These are phyloP conservation scores for Kockovaella imperatae DNA, from an alignment of 768 basidiomycete genomes.

Conservation along the genomic window DNA sequence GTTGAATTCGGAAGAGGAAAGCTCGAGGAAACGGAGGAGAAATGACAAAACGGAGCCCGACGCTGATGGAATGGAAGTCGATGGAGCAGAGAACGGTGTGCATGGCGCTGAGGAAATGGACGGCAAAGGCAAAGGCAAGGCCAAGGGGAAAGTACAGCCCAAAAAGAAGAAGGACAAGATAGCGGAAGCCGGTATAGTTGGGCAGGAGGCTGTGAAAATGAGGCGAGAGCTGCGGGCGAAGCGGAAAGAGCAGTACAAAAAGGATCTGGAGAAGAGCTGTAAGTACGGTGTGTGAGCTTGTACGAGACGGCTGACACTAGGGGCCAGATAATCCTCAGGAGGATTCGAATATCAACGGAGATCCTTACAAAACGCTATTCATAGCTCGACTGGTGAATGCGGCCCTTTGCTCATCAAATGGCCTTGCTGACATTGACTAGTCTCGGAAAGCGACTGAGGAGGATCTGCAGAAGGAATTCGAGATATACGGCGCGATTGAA, in stretches of 20 bases:
- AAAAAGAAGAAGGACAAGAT: conserved; percentile 59
- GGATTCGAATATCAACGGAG: conserved; percentile 81
- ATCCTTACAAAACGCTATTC: conserved; percentile 97
- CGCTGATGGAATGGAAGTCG: neutral
- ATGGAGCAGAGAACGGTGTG: conserved; percentile 4
- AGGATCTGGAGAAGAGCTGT: conserved; percentile 58
- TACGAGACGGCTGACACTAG: conserved; percentile 8
- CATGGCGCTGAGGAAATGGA: conserved; percentile 72
- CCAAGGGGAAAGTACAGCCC: conserved; percentile 51
- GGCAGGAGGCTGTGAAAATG: conserved; percentile 41
- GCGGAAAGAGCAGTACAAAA: conserved; percentile 44
- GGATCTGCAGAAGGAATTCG: conserved; percentile 90
- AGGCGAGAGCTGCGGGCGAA: conserved; percentile 39
- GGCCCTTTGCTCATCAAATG: neutral
- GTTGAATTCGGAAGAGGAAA: conserved; percentile 12
- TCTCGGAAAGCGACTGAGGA: conserved; percentile 85
- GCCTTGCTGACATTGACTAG: conserved; percentile 47
- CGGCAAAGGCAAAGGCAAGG: conserved; percentile 43
- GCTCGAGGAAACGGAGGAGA: conserved; percentile 7
- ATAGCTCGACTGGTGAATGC: conserved; percentile 74
- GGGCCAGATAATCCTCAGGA: conserved; percentile 83
- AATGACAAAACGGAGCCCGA: neutral
- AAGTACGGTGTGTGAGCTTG: conserved; percentile 37
- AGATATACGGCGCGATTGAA: conserved; percentile 89
- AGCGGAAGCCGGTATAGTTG: conserved; percentile 31